phyloP scores from a whole-genome alignment of 345 rosid genomes.

The Eucalyptus pauciflora region DNA sequence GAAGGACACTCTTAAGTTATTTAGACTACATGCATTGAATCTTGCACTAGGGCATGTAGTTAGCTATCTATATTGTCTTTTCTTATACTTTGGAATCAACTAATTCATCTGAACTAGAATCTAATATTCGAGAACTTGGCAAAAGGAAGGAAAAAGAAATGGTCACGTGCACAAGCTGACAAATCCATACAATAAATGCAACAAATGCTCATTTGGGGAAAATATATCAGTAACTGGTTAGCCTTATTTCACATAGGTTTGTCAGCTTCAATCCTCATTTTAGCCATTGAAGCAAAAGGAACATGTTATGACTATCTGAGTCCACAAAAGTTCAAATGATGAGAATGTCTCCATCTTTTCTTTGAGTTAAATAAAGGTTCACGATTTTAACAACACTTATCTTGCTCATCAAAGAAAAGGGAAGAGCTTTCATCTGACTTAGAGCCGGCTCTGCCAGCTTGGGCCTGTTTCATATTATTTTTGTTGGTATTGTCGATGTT shows the following conservation, averaged over 20 bases:
- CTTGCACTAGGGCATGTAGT: not conserved
- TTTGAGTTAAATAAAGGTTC: not conserved
- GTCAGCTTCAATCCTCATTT: not conserved
- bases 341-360: not conserved
- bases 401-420: not conserved
- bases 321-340: not conserved
- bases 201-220: not conserved
- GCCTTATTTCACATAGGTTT: not conserved
- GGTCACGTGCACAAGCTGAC: not conserved
- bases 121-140: not conserved
- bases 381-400: not conserved
- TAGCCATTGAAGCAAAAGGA: not conserved
- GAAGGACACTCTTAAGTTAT: not conserved
- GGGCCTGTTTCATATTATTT: not conserved
- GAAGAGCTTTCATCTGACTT: not conserved
- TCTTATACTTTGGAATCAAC: not conserved
- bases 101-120: not conserved
- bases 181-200: not conserved
- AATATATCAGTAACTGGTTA: not conserved
- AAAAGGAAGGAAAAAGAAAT: not conserved
- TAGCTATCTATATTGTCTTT: not conserved
- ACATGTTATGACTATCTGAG: not conserved
- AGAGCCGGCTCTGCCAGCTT: not conserved
- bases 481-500: not conserved
- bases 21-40: not conserved